Conservation (phyloP, 257 asterid species). For the Linaria vulgaris region DNA sequence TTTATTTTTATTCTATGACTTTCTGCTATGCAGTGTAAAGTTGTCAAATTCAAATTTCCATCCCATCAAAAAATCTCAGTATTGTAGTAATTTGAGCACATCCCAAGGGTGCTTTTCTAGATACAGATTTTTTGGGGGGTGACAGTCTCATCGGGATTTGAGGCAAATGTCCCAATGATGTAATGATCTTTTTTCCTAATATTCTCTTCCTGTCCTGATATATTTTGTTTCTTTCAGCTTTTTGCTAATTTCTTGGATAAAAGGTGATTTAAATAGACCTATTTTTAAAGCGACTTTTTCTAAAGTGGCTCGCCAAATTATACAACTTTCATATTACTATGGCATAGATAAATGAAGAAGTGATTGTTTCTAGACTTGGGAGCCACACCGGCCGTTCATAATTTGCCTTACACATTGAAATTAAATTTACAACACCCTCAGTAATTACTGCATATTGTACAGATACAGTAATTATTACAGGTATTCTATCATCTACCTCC, state of each 20-base stretch:
- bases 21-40: not conserved
- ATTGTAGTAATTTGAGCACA: not conserved
- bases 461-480: too few relatives aligned
- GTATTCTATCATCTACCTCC: too few relatives aligned
- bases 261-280: not conserved
- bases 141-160: constrained; percentile 24
- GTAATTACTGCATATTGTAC: too few relatives aligned
- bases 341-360: too few relatives aligned
- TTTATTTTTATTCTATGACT: too few relatives aligned
- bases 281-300: constrained; percentile 13
- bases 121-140: not conserved
- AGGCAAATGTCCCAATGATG: constrained; percentile 15
- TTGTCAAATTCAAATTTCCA: constrained; percentile 4
- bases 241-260: not conserved
- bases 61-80: not conserved
- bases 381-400: too few relatives aligned
- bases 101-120: constrained; percentile 17
- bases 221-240: not conserved
- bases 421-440: too few relatives aligned
- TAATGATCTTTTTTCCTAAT: not conserved
- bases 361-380: too few relatives aligned
- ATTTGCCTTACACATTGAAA: too few relatives aligned
- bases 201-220: not conserved
- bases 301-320: constrained; percentile 26
- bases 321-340: not conserved